A percentile compares a stretch with the other conserved stretches of the same genome.
phyloP scores from a whole-genome alignment of 1,284 basidiomycete species.

The Apiotrichum veenhuisii region DNA sequence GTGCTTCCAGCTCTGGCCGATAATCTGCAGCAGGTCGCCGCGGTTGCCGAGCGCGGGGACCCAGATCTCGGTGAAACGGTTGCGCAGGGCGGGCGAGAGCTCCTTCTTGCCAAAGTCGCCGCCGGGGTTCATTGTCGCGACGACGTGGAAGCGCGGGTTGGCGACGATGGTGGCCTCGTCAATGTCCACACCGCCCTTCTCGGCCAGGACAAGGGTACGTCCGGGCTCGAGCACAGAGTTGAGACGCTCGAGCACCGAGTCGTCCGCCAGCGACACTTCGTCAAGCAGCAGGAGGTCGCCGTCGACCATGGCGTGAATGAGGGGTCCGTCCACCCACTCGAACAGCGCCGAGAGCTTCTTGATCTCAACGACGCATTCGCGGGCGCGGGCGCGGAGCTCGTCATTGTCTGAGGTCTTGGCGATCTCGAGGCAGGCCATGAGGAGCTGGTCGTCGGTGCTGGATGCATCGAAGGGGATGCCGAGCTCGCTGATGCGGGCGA shows the following conservation, averaged over 20 bases:
- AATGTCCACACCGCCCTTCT: slow-evolving; percentile 74
- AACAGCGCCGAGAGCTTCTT: slow-evolving; percentile 67
- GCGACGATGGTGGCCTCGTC: slow-evolving; percentile 68
- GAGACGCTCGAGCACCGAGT: slow-evolving; percentile 93
- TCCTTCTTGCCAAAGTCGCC: slow-evolving; percentile 99
- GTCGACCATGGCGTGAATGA: slow-evolving; percentile 82
- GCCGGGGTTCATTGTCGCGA: slow-evolving; percentile 99
- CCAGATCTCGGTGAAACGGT: slow-evolving; percentile 99
- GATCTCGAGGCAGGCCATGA: slow-evolving; percentile 1
- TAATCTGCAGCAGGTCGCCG: slow-evolving; percentile 73
- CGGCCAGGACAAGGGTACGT: slow-evolving; percentile 86
- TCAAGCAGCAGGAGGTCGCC: slow-evolving; percentile 90
- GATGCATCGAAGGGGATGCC: slow-evolving; percentile 18
- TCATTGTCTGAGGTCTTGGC: slow-evolving; percentile 14
- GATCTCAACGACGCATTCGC: slow-evolving; percentile 41
- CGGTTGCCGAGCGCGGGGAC: slow-evolving; percentile 81
- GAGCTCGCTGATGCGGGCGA: slow-evolving; percentile 40
- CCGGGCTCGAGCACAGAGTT: slow-evolving; percentile 94
- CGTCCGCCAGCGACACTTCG: slow-evolving; percentile 96
- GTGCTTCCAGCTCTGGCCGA: slow-evolving; percentile 67
- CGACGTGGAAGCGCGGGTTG: slow-evolving; percentile 70
- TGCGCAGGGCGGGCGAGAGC: slow-evolving; percentile 90
- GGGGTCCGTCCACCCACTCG: slow-evolving; percentile 94
- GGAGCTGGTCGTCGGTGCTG: slow-evolving; percentile 31
- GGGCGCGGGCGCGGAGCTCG: slow-evolving; percentile 14